phyloP scores from a whole-genome alignment of 2,329 filamentous ascomycete species.

The Paecilomyces niveus region DNA sequence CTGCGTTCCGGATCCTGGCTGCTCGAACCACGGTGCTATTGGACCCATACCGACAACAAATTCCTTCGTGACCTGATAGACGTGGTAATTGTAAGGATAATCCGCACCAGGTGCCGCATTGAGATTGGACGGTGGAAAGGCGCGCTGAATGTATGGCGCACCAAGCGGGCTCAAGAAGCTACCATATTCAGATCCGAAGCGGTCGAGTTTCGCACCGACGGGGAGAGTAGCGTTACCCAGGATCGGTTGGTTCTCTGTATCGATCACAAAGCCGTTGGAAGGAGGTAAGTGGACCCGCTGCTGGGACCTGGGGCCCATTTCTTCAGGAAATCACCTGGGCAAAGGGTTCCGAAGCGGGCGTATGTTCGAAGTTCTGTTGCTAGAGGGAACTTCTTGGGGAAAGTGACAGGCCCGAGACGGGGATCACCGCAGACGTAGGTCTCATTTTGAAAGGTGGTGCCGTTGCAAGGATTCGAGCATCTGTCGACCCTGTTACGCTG shows the following conservation, averaged over 20 bases:
- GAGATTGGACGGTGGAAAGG: slow-evolving; percentile 42
- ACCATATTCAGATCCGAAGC: slow-evolving; percentile 43
- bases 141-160: slow-evolving; percentile 42
- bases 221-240: slow-evolving; percentile 35
- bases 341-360: slow-evolving; percentile 33
- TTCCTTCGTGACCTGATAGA: slow-evolving; percentile 39
- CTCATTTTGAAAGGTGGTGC: slow-evolving; percentile 21
- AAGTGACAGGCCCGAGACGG: slow-evolving; percentile 29
- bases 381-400: slow-evolving; percentile 27
- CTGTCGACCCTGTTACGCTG: not conserved
- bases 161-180: slow-evolving; percentile 37
- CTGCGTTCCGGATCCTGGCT: slow-evolving; percentile 42
- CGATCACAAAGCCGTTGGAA: slow-evolving; percentile 36
- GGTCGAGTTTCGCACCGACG: slow-evolving; percentile 39
- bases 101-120: slow-evolving; percentile 24
- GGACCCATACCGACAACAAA: slow-evolving; percentile 39
- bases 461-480: slow-evolving; percentile 14
- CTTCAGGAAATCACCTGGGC: slow-evolving; percentile 32
- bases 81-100: slow-evolving; percentile 44
- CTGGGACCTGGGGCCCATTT: slow-evolving; percentile 5
- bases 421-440: slow-evolving; percentile 33
- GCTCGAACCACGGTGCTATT: slow-evolving; percentile 45
- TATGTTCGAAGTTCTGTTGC: slow-evolving; percentile 26
- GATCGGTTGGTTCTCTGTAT: slow-evolving; percentile 29
- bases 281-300: slow-evolving; percentile 28